phyloP scores from a whole-genome alignment of 2,329 filamentous ascomycete genomes.

The Metarhizium brunneum region DNA sequence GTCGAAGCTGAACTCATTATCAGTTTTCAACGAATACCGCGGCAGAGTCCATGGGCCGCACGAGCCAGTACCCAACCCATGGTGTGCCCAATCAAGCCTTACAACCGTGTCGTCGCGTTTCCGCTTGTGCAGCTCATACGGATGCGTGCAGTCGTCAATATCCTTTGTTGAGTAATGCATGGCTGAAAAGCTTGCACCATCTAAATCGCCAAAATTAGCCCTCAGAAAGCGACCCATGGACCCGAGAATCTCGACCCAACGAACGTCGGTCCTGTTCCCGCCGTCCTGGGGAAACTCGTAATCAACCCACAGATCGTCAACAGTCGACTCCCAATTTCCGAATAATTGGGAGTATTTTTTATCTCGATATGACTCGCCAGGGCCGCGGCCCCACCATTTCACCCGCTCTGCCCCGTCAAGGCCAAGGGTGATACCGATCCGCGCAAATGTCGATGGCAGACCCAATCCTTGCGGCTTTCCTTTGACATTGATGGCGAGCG shows the following conservation, averaged over 20 bases:
- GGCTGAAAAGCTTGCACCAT: constrained; percentile 47
- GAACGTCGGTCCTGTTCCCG: constrained; percentile 54
- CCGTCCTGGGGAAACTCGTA: constrained; percentile 63
- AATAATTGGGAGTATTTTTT: constrained; percentile 52
- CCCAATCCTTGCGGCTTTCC: constrained; percentile 37
- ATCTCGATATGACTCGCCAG: constrained; percentile 57
- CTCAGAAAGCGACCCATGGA: constrained; percentile 27
- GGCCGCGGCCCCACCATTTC: constrained; percentile 60
- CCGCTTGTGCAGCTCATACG: constrained; percentile 46
- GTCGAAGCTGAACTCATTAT: constrained; percentile 33
- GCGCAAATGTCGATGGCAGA: constrained; percentile 48
- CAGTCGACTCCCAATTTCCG: constrained; percentile 37
- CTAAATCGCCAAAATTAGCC: constrained; percentile 34
- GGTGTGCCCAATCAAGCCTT: constrained; percentile 51
- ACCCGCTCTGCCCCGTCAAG: constrained; percentile 28
- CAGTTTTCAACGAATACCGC: constrained; percentile 34
- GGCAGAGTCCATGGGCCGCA: constrained; percentile 49
- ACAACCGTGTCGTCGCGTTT: constrained; percentile 43
- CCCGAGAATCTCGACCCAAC: constrained; percentile 44
- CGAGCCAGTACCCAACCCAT: constrained; percentile 52
- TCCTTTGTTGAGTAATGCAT: constrained; percentile 46
- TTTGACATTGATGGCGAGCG: constrained; percentile 39
- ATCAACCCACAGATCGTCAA: constrained; percentile 45
- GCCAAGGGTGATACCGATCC: constrained; percentile 50
- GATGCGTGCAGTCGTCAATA: constrained; percentile 45